Evolutionary conservation across 208 protist genomes (phyloP).

Genomic region (Tetramitus jugosus): DNA sequence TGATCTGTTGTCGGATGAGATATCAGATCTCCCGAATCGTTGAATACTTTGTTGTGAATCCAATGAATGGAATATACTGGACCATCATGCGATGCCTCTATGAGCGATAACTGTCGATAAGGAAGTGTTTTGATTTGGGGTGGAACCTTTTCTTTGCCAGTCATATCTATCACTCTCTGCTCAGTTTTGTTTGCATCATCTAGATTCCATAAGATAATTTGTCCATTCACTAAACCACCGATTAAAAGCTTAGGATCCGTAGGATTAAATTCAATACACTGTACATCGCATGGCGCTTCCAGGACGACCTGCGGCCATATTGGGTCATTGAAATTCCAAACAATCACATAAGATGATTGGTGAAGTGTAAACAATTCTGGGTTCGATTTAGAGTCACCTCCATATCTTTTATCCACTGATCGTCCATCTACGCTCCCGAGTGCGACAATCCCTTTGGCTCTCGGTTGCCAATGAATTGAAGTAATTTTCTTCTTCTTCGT

Average conservation of each 20-base stretch:
- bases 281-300: slow-evolving; percentile 69
- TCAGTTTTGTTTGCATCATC: slow-evolving; percentile 28
- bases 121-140: too few species aligned
- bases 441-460: background rate
- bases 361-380: too few species aligned
- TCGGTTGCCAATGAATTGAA: slow-evolving; percentile 9
- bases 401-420: too few species aligned
- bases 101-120: slow-evolving; percentile 28
- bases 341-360: slow-evolving; percentile 56
- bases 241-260: slow-evolving; percentile 59
- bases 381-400: too few species aligned
- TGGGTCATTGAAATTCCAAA: slow-evolving; percentile 74
- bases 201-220: slow-evolving; percentile 76
- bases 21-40: slow-evolving; percentile 43
- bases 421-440: background rate
- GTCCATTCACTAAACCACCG: slow-evolving; percentile 71
- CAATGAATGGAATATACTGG: slow-evolving; percentile 3
- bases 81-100: slow-evolving; percentile 56
- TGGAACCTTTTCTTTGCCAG: too few species aligned
- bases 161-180: too few species aligned
- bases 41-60: slow-evolving; percentile 24
- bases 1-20: too few species aligned
- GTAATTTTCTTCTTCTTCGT: background rate
- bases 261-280: slow-evolving; percentile 71
- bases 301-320: slow-evolving; percentile 75